Percentiles rank a stretch among this genome's conserved stretches.
Evolutionary conservation across 1,139 yeast species (phyloP).

Genomic region (Debaryomycetaceae sp.): DNA sequence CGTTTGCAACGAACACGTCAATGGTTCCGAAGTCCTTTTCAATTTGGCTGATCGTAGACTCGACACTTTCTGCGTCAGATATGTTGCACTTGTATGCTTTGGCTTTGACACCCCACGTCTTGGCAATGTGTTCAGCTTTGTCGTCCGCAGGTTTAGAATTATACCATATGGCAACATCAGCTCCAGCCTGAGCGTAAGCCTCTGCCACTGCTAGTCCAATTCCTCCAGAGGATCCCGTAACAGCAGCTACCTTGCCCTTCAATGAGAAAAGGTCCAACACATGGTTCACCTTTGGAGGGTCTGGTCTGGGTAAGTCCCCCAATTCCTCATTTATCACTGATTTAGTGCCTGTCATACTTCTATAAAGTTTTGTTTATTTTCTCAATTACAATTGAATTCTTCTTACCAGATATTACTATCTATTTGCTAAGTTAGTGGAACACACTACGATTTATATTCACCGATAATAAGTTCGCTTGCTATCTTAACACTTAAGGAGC

Average conservation of each 20-base stretch:
- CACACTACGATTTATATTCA: not conserved
- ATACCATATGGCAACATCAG: slow-evolving; percentile 81
- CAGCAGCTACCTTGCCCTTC: slow-evolving; percentile 83
- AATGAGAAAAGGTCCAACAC: slow-evolving; percentile 56
- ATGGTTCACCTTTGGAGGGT: slow-evolving; percentile 25
- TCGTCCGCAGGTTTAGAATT: slow-evolving; percentile 53
- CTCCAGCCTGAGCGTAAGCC: slow-evolving; percentile 88
- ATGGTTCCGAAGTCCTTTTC: slow-evolving; percentile 70
- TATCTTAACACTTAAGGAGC: too few relatives aligned
- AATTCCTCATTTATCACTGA: slow-evolving; percentile 22
- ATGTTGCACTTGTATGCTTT: slow-evolving; percentile 74
- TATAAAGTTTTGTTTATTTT: not conserved
- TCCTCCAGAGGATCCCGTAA: slow-evolving; percentile 85
- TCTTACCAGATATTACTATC: not conserved
- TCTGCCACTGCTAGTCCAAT: slow-evolving; percentile 83
- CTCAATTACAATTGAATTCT: too few relatives aligned
- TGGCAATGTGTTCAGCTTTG: slow-evolving; percentile 53
- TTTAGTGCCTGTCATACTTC: slow-evolving; percentile 5
- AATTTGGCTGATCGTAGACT: slow-evolving; percentile 52
- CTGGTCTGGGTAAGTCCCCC: slow-evolving; percentile 26
- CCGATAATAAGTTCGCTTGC: not conserved
- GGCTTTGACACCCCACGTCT: slow-evolving; percentile 62
- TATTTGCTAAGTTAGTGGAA: not conserved
- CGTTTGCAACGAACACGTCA: slow-evolving; percentile 86
- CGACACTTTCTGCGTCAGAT: slow-evolving; percentile 57